Percentiles rank a stretch among this genome's conserved stretches.
phyloP scores from a whole-genome alignment of 345 rosid species.

The Eucalyptus virginea region DNA sequence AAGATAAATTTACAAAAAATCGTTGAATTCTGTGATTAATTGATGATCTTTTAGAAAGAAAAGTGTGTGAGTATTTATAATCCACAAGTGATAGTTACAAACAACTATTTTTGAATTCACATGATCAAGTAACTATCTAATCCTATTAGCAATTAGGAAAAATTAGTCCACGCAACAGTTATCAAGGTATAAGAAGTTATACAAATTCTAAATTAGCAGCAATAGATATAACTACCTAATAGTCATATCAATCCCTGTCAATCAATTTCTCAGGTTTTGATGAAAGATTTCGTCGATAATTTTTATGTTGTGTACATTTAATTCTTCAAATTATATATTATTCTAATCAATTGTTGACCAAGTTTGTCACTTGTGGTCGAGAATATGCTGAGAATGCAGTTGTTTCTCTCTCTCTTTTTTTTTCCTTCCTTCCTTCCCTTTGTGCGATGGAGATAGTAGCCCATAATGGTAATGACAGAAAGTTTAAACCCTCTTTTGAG shows the following conservation, averaged over 20 bases:
- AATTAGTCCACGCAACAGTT: background rate
- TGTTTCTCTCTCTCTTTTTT: background rate
- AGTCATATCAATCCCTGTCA: background rate
- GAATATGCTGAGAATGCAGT: background rate
- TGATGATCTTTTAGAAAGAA: background rate
- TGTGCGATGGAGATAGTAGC: background rate
- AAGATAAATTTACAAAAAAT: background rate
- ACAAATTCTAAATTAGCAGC: background rate
- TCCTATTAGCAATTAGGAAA: background rate
- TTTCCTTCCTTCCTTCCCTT: background rate
- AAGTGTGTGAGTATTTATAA: background rate
- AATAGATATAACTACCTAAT: background rate
- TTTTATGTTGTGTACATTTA: rapidly evolving
- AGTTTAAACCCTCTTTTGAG: background rate
- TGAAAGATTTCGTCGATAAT: background rate
- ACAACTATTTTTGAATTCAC: background rate
- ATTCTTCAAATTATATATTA: background rate
- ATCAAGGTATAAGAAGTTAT: background rate
- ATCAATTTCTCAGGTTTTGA: background rate
- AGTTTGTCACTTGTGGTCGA: background rate
- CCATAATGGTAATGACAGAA: background rate
- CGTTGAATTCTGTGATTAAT: too few relatives aligned
- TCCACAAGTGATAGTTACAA: background rate
- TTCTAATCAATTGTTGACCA: background rate
- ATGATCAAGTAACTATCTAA: background rate